Conservation (phyloP, 2,329 filamentous ascomycete species). For the Fusarium multiceps region DNA sequence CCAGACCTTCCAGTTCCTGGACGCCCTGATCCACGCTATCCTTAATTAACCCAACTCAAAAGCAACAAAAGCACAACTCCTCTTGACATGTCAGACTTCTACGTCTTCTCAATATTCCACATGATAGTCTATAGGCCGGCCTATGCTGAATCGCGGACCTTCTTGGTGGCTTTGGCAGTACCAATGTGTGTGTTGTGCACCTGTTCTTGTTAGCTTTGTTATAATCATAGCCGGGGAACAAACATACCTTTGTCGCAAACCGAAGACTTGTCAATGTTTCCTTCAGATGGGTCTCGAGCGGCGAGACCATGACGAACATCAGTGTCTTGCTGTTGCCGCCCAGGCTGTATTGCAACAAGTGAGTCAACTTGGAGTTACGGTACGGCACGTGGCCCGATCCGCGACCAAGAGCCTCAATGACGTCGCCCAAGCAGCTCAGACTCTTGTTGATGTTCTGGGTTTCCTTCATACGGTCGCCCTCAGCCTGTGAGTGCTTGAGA, state of each 20-base stretch:
- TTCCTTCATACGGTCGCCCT: conserved; percentile 89
- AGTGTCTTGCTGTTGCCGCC: conserved; percentile 97
- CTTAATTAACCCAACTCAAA: conserved; percentile 18
- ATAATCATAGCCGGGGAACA: neutral
- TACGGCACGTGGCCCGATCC: conserved; percentile 90
- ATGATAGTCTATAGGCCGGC: conserved; percentile 6
- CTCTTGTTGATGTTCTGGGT: conserved; percentile 98
- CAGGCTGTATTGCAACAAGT: conserved; percentile 92
- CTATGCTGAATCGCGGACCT: conserved; percentile 58
- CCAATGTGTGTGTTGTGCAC: conserved; percentile 93
- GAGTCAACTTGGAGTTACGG: conserved; percentile 95
- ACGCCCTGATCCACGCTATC: conserved; percentile 27
- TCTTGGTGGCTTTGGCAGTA: conserved; percentile 81
- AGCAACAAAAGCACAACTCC: conserved; percentile 15
- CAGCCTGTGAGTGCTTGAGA: conserved; percentile 85
- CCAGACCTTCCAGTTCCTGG: conserved; percentile 12
- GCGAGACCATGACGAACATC: conserved; percentile 99
- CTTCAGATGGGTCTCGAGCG: conserved; percentile 87
- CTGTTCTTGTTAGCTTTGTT: conserved; percentile 51
- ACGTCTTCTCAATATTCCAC: neutral
- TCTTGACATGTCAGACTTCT: neutral
- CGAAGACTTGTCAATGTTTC: conserved; percentile 95
- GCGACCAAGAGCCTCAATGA: conserved; percentile 90
- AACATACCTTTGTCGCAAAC: conserved; percentile 88
- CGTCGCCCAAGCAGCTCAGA: conserved; percentile 89